phyloP scores from a whole-genome alignment of 345 rosid species.

The Hibiscus mutabilis region DNA sequence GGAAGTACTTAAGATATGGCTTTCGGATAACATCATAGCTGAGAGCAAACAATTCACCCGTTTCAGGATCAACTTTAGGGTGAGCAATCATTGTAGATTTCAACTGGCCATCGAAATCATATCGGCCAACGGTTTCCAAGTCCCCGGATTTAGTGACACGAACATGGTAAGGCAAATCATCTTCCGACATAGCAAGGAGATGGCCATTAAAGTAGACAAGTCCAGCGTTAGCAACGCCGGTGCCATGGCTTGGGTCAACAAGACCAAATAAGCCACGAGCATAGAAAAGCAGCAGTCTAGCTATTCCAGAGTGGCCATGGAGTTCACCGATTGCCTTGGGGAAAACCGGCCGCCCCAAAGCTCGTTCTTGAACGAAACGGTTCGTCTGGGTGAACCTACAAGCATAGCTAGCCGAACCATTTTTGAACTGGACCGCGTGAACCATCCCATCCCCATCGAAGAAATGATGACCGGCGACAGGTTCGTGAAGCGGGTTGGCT shows the following conservation, averaged over 20 bases:
- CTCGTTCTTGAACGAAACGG: slow-evolving; percentile 59
- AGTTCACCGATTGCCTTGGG: slow-evolving; percentile 91
- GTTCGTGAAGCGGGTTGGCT: slow-evolving; percentile 80
- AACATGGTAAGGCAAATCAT: slow-evolving; percentile 78
- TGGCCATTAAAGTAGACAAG: slow-evolving; percentile 60
- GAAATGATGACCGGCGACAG: slow-evolving; percentile 79
- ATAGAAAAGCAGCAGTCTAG: slow-evolving; percentile 62
- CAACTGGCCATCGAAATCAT: slow-evolving; percentile 50
- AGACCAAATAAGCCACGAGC: slow-evolving; percentile 58
- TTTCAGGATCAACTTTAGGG: slow-evolving; percentile 71
- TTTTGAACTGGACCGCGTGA: slow-evolving; percentile 51
- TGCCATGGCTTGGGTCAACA: slow-evolving; percentile 60
- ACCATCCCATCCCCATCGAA: slow-evolving; percentile 94
- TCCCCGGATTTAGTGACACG: slow-evolving; percentile 51
- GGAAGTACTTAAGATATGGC: slow-evolving; percentile 72
- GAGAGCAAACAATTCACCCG: slow-evolving; percentile 63
- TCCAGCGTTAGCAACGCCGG: slow-evolving; percentile 88
- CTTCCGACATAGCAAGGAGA: slow-evolving; percentile 84
- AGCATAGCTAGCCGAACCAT: slow-evolving; percentile 60
- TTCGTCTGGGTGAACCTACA: slow-evolving; percentile 76
- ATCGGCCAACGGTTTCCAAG: slow-evolving; percentile 58
- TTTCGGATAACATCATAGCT: slow-evolving; percentile 78
- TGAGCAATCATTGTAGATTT: slow-evolving; percentile 82
- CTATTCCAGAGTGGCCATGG: slow-evolving; percentile 93
- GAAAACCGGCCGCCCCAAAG: slow-evolving; percentile 62